phyloP scores from a whole-genome alignment of 805 yeast genomes.

The Candida namnaoensis region DNA sequence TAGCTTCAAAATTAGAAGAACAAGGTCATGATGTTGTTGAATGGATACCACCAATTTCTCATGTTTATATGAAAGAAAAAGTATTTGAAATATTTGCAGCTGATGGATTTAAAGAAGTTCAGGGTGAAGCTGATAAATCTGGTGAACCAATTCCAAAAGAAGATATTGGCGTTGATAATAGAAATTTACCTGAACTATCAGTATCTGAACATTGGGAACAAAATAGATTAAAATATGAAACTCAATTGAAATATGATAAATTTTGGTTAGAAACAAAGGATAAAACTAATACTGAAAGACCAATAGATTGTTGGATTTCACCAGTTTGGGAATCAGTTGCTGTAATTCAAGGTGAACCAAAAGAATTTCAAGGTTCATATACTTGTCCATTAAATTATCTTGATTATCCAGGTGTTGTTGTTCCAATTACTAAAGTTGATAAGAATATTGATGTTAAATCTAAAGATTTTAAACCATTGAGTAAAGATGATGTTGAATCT shows the following conservation, averaged over 20 bases:
- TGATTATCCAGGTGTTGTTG: conserved; percentile 30
- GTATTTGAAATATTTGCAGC: conserved; percentile 21
- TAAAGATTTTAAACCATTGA: conserved; percentile 16
- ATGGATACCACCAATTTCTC: conserved; percentile 27
- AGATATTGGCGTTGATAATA: conserved; percentile 17
- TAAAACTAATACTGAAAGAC: conserved; percentile 25
- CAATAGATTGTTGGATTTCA: conserved; percentile 39
- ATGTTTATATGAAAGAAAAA: conserved; percentile 15
- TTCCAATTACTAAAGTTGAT: conserved; percentile 35
- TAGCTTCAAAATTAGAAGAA: conserved; percentile 15
- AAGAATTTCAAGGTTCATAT: conserved; percentile 29
- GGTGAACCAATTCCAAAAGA: conserved; percentile 25
- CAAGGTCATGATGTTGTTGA: conserved; percentile 35
- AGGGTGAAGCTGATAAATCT: conserved; percentile 16
- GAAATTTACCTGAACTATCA: conserved; percentile 1
- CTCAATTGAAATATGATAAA: conserved; percentile 27
- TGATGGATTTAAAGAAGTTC: conserved; percentile 26
- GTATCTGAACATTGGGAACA: conserved; percentile 31
- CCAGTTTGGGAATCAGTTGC: conserved; percentile 37
- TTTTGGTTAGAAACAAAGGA: conserved; percentile 26
- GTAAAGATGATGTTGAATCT: conserved; percentile 20
- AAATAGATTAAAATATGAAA: conserved; percentile 22
- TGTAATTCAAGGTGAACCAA: conserved; percentile 29
- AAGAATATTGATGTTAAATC: conserved; percentile 21
- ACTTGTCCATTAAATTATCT: conserved; percentile 32